Conservation (phyloP, 2,329 filamentous ascomycete species). For the Laburnicola sp. region DNA sequence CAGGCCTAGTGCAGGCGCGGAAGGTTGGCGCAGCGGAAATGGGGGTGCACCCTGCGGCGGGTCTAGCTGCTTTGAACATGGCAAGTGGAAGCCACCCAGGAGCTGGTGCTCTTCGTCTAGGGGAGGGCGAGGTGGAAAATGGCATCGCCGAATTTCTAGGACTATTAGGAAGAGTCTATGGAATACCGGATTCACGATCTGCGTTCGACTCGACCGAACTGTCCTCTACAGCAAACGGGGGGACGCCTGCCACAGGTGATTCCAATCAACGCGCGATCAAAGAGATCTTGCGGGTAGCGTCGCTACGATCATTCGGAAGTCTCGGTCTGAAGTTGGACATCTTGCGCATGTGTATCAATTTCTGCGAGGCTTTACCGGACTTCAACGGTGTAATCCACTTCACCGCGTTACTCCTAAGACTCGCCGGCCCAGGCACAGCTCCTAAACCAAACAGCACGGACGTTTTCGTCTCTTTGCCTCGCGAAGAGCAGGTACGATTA, state of each 20-base stretch:
- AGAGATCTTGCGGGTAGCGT: slow-evolving; percentile 62
- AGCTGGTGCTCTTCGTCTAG: slow-evolving; percentile 69
- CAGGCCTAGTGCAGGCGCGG: slow-evolving; percentile 83
- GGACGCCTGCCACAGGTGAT: slow-evolving; percentile 14
- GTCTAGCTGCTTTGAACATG: slow-evolving; percentile 70
- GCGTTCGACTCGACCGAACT: slow-evolving; percentile 44
- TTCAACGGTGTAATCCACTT: slow-evolving; percentile 87
- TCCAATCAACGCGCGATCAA: slow-evolving; percentile 48
- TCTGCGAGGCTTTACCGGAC: slow-evolving; percentile 91
- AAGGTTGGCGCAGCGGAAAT: slow-evolving; percentile 95
- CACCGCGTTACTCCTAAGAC: slow-evolving; percentile 80
- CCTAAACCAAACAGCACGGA: slow-evolving; percentile 69
- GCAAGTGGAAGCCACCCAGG: slow-evolving; percentile 64
- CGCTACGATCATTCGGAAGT: slow-evolving; percentile 69
- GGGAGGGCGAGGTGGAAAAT: slow-evolving; percentile 42
- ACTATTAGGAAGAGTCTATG: slow-evolving; percentile 48
- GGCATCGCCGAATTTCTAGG: slow-evolving; percentile 49
- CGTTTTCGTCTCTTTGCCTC: slow-evolving; percentile 68
- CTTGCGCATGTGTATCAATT: slow-evolving; percentile 84
- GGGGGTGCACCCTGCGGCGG: slow-evolving; percentile 91
- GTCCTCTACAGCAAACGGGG: slow-evolving; percentile 9
- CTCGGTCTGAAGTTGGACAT: slow-evolving; percentile 81
- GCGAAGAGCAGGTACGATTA: slow-evolving; percentile 85
- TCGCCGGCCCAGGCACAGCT: slow-evolving; percentile 78
- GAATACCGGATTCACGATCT: slow-evolving; percentile 41